Conservation (phyloP, 2,329 filamentous ascomycete genomes). For the Arthrocladium fulminans region DNA sequence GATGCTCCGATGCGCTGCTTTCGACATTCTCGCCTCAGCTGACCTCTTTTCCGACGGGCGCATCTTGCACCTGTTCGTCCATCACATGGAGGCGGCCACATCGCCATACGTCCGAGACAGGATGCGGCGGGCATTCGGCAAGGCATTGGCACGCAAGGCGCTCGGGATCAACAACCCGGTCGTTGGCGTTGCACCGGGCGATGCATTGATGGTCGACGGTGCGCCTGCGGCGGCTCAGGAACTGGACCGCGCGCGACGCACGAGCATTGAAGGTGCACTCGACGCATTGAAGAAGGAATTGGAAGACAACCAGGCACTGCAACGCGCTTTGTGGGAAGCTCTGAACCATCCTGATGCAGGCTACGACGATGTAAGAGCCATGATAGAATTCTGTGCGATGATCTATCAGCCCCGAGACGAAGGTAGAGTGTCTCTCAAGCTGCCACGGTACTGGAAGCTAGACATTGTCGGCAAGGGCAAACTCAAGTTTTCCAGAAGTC, state of each 20-base stretch:
- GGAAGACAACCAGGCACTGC: conserved; percentile 40
- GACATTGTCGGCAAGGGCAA: conserved; percentile 43
- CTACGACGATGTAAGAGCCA: conserved; percentile 45
- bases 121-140: conserved; percentile 45
- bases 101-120: conserved; percentile 50
- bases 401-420: conserved; percentile 47
- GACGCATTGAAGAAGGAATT: conserved; percentile 48
- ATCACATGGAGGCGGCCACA: conserved; percentile 47
- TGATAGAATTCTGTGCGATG: conserved; percentile 49
- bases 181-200: conserved; percentile 37
- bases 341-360: conserved; percentile 44
- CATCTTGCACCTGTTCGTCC: conserved; percentile 49
- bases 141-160: conserved; percentile 49
- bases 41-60: conserved; percentile 44
- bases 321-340: conserved; percentile 48
- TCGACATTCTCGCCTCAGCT: conserved; percentile 48
- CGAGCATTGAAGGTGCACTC: conserved; percentile 51
- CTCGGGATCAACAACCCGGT: conserved; percentile 42
- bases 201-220: conserved; percentile 50
- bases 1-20: conserved; percentile 51
- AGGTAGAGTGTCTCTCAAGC: conserved; percentile 42
- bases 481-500: conserved; percentile 35
- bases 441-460: conserved; percentile 50
- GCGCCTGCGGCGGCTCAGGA: conserved; percentile 42
- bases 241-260: conserved; percentile 45